Evolutionary conservation across 2,329 filamentous ascomycete genomes (phyloP).

Genomic region (Aspergillus fructus): DNA sequence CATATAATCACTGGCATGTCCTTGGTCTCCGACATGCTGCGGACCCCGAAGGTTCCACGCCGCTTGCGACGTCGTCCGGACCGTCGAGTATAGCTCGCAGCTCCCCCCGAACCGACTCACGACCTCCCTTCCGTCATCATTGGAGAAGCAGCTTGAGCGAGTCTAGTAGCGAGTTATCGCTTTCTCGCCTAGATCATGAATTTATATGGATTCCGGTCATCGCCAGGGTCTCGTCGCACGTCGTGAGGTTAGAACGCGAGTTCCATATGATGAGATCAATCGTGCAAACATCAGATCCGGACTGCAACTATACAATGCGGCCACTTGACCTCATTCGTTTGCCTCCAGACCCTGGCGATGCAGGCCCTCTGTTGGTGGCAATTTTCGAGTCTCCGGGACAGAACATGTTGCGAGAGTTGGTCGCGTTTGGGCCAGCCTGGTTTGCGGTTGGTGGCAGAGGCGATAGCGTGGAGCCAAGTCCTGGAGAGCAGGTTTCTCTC

Average conservation of each 20-base stretch:
- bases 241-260: conserved; percentile 79
- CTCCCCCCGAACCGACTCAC: conserved; percentile 43
- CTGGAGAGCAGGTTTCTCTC: conserved; percentile 65
- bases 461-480: conserved; percentile 47
- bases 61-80: conserved; percentile 46
- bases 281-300: conserved; percentile 67
- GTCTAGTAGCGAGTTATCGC: conserved; percentile 44
- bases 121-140: conserved; percentile 45
- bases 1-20: conserved; percentile 88
- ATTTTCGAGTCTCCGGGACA: conserved; percentile 77
- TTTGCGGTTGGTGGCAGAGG: conserved; percentile 58
- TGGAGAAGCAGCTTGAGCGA: conserved; percentile 54
- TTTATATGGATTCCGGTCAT: conserved; percentile 63
- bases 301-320: conserved; percentile 72
- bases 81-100: conserved; percentile 44
- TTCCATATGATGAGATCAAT: conserved; percentile 79
- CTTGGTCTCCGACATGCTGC: conserved; percentile 59
- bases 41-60: conserved; percentile 48
- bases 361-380: conserved; percentile 69
- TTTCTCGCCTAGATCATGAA: conserved; percentile 41
- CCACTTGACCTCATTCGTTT: conserved; percentile 78
- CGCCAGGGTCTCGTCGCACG: conserved; percentile 78
- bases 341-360: conserved; percentile 66
- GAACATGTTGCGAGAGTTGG: conserved; percentile 68
- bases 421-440: conserved; percentile 76